Conservation (phyloP, 169 alveolate genomes). For the Amoebophrya sp. region DNA sequence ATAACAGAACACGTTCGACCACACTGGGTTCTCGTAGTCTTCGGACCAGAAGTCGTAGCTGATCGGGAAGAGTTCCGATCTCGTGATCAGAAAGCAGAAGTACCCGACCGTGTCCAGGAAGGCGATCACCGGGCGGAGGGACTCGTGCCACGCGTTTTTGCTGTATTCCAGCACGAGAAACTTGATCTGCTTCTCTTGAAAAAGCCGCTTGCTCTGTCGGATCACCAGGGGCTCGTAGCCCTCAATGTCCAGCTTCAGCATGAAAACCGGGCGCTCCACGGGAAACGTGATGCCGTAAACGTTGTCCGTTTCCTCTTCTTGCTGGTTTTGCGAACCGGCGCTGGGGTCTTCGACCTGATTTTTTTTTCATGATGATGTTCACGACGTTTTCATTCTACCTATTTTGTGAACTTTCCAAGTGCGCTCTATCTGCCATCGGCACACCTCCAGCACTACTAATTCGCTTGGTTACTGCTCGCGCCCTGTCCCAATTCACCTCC, state of each 20-base stretch:
- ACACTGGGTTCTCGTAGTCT: neutral
- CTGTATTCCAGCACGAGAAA: neutral
- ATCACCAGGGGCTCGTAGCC: conserved; percentile 12
- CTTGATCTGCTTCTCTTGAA: neutral
- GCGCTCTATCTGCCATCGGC: too few species aligned
- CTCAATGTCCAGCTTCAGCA: neutral
- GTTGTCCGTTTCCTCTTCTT: too few species aligned
- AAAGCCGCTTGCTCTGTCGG: neutral
- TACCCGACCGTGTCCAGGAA: neutral
- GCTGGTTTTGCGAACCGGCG: too few species aligned
- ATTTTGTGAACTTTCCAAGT: too few species aligned
- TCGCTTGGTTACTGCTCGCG: too few species aligned
- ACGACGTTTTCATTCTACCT: too few species aligned
- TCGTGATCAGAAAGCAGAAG: neutral
- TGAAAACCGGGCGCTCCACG: neutral
- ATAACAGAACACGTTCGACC: neutral
- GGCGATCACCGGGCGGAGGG: neutral
- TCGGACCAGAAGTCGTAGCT: neutral
- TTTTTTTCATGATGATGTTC: too few species aligned
- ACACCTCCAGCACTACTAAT: too few species aligned
- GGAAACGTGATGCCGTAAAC: conserved; percentile 1
- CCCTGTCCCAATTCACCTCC: too few species aligned
- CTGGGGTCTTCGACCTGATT: too few species aligned
- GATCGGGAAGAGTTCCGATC: neutral
- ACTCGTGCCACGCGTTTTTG: neutral